Base-by-base conservation (phyloP, 2,329 filamentous ascomycete species). In the Colletotrichum acutatum region DNA sequence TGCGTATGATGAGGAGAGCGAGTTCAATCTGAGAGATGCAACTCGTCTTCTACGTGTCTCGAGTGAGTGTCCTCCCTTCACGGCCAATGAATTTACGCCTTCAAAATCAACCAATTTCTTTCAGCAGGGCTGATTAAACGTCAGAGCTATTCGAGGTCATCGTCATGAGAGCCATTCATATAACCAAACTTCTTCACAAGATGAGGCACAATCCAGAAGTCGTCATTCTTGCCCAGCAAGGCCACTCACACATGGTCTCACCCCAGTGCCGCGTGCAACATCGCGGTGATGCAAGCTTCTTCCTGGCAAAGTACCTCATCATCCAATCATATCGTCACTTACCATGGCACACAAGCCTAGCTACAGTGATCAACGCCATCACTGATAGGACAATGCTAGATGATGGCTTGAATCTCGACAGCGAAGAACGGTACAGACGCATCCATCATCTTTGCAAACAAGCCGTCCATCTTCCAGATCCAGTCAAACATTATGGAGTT, bases 11-110 rank as follows among this genome's bases (percentile, higher is more conserved):
- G 57, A 42, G 14, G 1, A 68, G 5, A 61, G 30, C 26, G 11
- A 61, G 4, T 54, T 42, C 19, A 68, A 68, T n/a, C 24, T 68
- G 9, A 60, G 57, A 52, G 57, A 68, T 32, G 65, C 65, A 28
- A 30, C 37, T 0, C 22, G 30, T 4, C 65, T 68, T 2, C 19
- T 60, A 0, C 12, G 3, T 19, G 57, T 68, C 4, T 68, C 52
- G 12, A 68, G 65, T 68, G 19, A 54, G 65, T 34, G 54, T 22
- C 4, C 4, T 49, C 42, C 0, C 8, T 11, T n/a, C 19, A 9
- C 19, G 19, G 3, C 3, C 42, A n/a, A 9, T 8, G 8, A 49
- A 4, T 49, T 11, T 7, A 49, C 8, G 16, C 4, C 42, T 19
- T 26, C 5, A 6, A 9, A 19, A 1, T 12, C n/a, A 22, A 12